Conservation (phyloP, 768 basidiomycete species). For the Phallus indusiatus region DNA sequence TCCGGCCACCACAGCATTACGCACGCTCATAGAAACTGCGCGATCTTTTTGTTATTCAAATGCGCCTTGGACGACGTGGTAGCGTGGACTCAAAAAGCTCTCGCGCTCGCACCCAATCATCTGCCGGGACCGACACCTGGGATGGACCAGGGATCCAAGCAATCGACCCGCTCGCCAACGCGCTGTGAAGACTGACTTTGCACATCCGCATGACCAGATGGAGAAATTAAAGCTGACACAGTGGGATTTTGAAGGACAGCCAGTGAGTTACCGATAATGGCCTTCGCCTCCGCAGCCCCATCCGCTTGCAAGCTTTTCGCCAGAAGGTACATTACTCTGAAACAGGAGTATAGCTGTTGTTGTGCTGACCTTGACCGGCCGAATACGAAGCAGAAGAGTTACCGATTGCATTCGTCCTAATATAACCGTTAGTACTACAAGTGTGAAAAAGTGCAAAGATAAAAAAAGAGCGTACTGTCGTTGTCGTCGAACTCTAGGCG, state of each 20-base stretch:
- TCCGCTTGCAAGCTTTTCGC: constrained; percentile 76
- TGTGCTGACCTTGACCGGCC: constrained; percentile 34
- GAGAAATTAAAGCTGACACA: not conserved
- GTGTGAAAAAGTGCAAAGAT: constrained; percentile 2
- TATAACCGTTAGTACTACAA: constrained; percentile 22
- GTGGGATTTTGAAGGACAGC: constrained; percentile 25
- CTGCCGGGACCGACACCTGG: too few species aligned
- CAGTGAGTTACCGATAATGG: constrained; percentile 31
- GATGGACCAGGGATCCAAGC: too few species aligned
- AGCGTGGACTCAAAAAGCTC: too few species aligned
- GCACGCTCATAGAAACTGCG: constrained; percentile 1
- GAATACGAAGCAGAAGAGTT: constrained; percentile 54
- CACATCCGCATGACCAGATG: constrained; percentile 13
- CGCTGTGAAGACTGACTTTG: constrained; percentile 64
- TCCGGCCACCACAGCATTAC: not conserved
- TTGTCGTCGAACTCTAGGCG: not conserved
- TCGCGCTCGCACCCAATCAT: too few species aligned
- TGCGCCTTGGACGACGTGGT: not conserved
- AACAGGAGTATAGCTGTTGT: not conserved
- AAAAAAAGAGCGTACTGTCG: not conserved
- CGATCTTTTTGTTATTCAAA: constrained; percentile 4
- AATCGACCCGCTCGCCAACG: constrained; percentile 21
- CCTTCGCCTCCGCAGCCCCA: constrained; percentile 38
- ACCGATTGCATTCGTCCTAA: constrained; percentile 35
- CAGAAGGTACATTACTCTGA: constrained; percentile 50